Conservation (phyloP, 2,329 filamentous ascomycete species). For the Fusarium nurragi region DNA sequence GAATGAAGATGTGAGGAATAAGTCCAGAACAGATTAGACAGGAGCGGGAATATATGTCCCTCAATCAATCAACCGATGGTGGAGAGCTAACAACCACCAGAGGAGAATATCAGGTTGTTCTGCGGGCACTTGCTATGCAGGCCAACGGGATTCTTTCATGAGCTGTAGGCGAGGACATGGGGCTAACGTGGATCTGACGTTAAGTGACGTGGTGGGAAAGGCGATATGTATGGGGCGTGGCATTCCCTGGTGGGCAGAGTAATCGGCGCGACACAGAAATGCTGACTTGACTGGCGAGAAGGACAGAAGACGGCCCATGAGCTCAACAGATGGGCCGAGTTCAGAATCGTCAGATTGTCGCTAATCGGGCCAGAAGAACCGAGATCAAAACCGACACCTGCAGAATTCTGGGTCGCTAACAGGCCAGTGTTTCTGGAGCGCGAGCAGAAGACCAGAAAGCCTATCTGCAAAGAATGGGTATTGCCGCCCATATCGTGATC, state of each 20-base stretch:
- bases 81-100: conserved; percentile 9
- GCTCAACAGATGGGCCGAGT: conserved; percentile 36
- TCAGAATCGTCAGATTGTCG: conserved; percentile 35
- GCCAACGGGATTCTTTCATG: conserved; percentile 29
- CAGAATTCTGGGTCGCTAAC: conserved; percentile 13
- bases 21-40: conserved; percentile 19
- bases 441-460: conserved; percentile 18
- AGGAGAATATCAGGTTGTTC: conserved; percentile 33
- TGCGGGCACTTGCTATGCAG: conserved; percentile 40
- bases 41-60: conserved; percentile 37
- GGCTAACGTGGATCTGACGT: conserved; percentile 43
- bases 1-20: conserved; percentile 25
- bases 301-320: conserved; percentile 27
- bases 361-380: conserved; percentile 35
- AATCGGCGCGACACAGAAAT: conserved; percentile 34
- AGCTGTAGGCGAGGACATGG: conserved; percentile 35
- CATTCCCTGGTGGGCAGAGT: conserved; percentile 39
- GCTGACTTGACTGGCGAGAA: conserved; percentile 26
- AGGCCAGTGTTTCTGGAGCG: conserved; percentile 4
- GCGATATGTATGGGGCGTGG: conserved; percentile 40
- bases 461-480: conserved; percentile 24
- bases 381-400: conserved; percentile 16
- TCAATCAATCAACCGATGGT: conserved; percentile 17
- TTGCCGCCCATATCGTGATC: conserved; percentile 32
- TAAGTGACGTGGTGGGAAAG: conserved; percentile 45